Evolutionary conservation across 345 rosid genomes (phyloP).

Genomic region (Eucalyptus marginata): DNA sequence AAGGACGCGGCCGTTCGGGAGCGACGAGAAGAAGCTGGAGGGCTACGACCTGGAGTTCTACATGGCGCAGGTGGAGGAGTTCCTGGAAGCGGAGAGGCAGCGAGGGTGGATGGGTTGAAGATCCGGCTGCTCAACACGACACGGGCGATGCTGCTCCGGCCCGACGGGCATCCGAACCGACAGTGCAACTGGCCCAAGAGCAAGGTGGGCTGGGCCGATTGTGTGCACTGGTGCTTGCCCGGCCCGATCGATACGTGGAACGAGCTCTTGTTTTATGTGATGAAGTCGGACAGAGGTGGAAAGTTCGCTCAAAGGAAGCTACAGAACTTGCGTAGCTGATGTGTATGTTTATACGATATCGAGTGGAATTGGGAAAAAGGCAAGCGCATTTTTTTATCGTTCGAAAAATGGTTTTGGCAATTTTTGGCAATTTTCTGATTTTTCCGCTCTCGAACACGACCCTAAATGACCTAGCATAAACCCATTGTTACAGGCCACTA

Average conservation of each 20-base stretch:
- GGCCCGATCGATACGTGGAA: constrained; percentile 71
- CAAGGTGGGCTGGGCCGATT: constrained; percentile 26
- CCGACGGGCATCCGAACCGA: constrained; percentile 42
- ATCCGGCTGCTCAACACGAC: constrained; percentile 26
- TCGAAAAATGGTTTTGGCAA: background rate
- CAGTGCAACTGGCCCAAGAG: constrained; percentile 11
- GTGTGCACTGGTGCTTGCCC: constrained; percentile 86
- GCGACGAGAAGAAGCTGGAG: constrained; percentile 26
- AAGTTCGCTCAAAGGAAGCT: background rate
- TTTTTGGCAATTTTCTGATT: background rate
- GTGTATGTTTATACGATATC: background rate
- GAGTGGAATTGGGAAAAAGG: background rate
- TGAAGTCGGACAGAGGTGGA: background rate
- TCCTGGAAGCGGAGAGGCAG: constrained; percentile 20
- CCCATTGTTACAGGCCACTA: too few species aligned
- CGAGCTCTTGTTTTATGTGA: constrained; percentile 20
- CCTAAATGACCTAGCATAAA: background rate
- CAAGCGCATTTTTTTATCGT: background rate
- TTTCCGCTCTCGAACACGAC: background rate
- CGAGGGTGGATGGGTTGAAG: constrained; percentile 17
- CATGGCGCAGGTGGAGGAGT: constrained; percentile 24
- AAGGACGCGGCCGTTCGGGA: constrained; percentile 30
- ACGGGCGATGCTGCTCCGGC: constrained; percentile 42
- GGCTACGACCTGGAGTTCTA: constrained; percentile 33
- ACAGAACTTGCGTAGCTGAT: background rate